Evolutionary conservation across 2,329 filamentous ascomycete genomes (phyloP).

Genomic region (Colletotrichum incanum): DNA sequence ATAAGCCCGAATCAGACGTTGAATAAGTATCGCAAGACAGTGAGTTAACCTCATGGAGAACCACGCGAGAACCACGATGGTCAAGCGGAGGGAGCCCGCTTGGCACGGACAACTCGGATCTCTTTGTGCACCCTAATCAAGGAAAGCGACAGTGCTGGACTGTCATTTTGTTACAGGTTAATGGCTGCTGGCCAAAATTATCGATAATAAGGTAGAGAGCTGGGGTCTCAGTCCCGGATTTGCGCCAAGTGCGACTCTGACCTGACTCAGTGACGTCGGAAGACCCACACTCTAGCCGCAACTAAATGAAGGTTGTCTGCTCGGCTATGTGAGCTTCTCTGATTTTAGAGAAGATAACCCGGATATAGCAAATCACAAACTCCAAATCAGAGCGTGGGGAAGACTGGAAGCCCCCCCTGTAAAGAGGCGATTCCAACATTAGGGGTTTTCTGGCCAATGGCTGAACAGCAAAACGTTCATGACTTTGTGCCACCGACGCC

Average conservation of each 20-base stretch:
- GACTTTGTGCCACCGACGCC: background rate
- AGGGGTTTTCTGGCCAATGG: too few relatives aligned
- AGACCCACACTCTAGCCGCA: conserved; percentile 1
- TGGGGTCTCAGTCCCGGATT: background rate
- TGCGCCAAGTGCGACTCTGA: conserved; percentile 1
- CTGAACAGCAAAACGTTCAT: background rate
- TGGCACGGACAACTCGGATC: conserved; percentile 28
- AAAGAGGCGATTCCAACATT: background rate
- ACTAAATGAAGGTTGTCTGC: background rate
- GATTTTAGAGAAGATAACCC: background rate
- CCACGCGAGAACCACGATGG: conserved; percentile 25
- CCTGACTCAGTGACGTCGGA: conserved; percentile 20
- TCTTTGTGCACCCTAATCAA: conserved; percentile 1
- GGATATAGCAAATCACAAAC: background rate
- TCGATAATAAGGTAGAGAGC: background rate
- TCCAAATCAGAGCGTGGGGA: background rate
- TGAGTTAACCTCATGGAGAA: conserved; percentile 10
- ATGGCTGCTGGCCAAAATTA: background rate
- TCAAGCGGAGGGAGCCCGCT: background rate
- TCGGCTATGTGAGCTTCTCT: background rate
- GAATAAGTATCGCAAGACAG: background rate
- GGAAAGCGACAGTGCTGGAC: background rate
- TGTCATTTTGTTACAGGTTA: background rate
- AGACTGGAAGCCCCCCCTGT: too few relatives aligned
- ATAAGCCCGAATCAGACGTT: background rate